Evolutionary conservation across 225 moss, liverwort and hornwort genomes (phyloP), one percentile per base, ranked within the genome.

Genomic region (Sphagnum tenellum): DNA sequence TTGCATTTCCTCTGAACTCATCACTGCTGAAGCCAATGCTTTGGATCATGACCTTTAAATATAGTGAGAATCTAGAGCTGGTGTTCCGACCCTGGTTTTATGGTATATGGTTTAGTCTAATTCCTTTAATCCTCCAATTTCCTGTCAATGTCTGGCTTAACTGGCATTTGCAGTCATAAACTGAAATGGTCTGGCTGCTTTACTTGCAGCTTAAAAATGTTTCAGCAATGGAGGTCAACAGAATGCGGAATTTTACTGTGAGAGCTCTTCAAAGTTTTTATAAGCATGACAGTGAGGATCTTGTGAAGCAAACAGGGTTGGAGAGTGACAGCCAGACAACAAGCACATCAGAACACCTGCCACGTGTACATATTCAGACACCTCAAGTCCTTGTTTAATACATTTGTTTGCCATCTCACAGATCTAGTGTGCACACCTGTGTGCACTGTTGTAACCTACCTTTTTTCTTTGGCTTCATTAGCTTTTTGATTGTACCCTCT

Each of bases 151-250:
- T 2, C 56, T 67, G 3, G 2, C 57, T 55, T 45, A 10, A 46
- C 66, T 55, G 7, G 13, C 52, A 52, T 5, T 5, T 52, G 63
- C 2, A 46, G 4, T 7, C 4, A 46, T 45, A 5, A 46, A 3
- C 5, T 56, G 52, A 57, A 45, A 69, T 53, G n/a, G 48, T 53
- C 4, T 29, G 29, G 29, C 29, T 29, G 29, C 29, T 29, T 29
- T 29, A 29, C 29, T 29, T 75, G 66, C 95, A 95, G 96, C 75
- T 96, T 62, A 92, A 90, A 81, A 98, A 98, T 64, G 80, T 98
- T 65, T 93, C 93, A 66, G 98, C 93, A 10, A 98, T 98, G 93
- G 98, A 98, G 76, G 98, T 98, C 61, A 98, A 93, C 73, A 80
- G 89, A 69, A 98, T 98, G 70, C 90, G 98, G 13, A 78, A 76